Conservation (phyloP, 2,329 filamentous ascomycete species). For the Phialocephala sp. region DNA sequence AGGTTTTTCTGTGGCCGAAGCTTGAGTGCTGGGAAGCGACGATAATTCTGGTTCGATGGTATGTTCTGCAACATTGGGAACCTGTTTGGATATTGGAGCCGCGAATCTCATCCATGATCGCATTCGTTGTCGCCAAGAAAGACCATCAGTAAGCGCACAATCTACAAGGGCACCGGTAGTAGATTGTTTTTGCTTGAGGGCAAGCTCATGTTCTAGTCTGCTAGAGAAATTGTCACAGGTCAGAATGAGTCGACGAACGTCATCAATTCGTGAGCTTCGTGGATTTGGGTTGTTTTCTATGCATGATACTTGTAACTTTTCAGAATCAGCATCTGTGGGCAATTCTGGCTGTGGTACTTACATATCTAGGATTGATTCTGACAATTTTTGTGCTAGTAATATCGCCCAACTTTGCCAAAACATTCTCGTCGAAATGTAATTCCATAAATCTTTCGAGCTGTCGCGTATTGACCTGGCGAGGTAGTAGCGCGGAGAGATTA, state of each 20-base stretch:
- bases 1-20: neutral
- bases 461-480: neutral
- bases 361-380: neutral
- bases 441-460: constrained; percentile 18
- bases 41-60: neutral
- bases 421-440: constrained; percentile 17
- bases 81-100: constrained; percentile 31
- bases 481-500: constrained; percentile 29
- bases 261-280: constrained; percentile 24
- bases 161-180: constrained; percentile 30
- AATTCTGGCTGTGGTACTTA: neutral
- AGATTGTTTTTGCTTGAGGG: constrained; percentile 17
- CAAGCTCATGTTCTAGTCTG: constrained; percentile 29
- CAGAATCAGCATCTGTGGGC: constrained; percentile 19
- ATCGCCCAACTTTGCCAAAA: neutral
- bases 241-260: constrained; percentile 37
- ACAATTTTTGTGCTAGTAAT: constrained; percentile 39
- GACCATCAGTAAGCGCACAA: constrained; percentile 26
- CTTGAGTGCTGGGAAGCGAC: neutral
- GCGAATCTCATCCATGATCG: constrained; percentile 40
- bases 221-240: constrained; percentile 27
- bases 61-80: neutral
- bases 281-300: constrained; percentile 16
- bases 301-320: constrained; percentile 23
- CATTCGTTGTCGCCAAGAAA: constrained; percentile 41